Base-by-base conservation (phyloP, 805 yeast genomes). In the Metschnikowia amazonensis region DNA sequence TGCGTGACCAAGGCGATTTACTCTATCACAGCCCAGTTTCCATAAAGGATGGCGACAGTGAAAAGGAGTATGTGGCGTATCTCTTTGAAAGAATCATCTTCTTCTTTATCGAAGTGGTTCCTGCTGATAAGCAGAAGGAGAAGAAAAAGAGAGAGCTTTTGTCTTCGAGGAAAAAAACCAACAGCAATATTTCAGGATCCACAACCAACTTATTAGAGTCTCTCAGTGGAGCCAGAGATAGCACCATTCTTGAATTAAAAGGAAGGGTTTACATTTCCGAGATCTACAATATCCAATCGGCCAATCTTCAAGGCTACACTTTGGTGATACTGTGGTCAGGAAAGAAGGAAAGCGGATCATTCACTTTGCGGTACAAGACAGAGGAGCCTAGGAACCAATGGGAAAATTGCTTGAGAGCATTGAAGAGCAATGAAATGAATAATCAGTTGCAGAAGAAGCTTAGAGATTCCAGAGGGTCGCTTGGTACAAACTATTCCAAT, bases 1-100 rank as follows among this genome's bases (percentile, higher is more conserved):
- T 85, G 36, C 74, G 74, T 45, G 84, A 82, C 52, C 87, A 89
- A 62, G 99, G 99, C 21, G 95, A 88, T 47, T 75, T 94, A 48
- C 67, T 90, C 44, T 81, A 81, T 59, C 84, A 81, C 57, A 92
- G 89, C 46, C 70, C 73, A 32, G 89, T 86, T 28, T 77, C 81
- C 9, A 86, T 83, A 21, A 76, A 76, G 51, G 94, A 85, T 55
- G 74, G 75, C 30, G 84, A 82, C 28, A 75, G 76, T 43, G 97
- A 92, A 61, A 81, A 85, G 45, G 97, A 90, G 57, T 92, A 89
- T 63, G 85, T 85, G 59, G 89, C 95, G 17, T 94, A 89, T 58
- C 72, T 94, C 17, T 92, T 94, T 64, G 97, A 94, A 48, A 65
- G 62, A 46, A 77, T 78, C 18, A 75, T 79, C 3, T 78, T 76